Evolutionary conservation across 306 rosid species (phyloP), one percentile per base, ranked within the genome.

Genomic region (Sicyos edulis): DNA sequence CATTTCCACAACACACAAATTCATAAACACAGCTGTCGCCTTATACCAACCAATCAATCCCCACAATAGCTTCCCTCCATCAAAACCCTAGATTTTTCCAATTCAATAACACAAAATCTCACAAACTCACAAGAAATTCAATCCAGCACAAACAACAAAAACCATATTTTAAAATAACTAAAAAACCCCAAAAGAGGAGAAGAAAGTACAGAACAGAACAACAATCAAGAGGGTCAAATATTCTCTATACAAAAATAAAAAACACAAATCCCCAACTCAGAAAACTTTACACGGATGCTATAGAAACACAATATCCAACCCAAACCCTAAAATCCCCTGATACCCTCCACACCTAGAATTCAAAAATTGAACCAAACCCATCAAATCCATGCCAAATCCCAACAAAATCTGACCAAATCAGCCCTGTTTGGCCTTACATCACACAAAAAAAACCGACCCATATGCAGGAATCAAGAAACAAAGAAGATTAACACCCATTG

Each of bases 1-100:
- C 86, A 87, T 83, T 60, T 80, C 79, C 67, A 32, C 54, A 87
- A 83, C 70, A 82, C 78, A 87, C 86, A 87, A 88, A 80, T 81
- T 83, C 87, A 87, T 19, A 54, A 54, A 79, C 83, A 83, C 87
- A 89, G 85, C 88, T 82, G 57, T 53, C 74, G 81, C 84, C 77
- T 78, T 86, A 83, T 69, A 83, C 64, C n/a, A 50, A 14, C 11
- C 52, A 47, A 83, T 89, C 92, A 77, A 78, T 17, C 97, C 82
- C 96, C 93, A 85, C 92, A 89, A 75, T 89, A 92, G 86, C 96
- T 89, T 85, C 97, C 97, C 88, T 89, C 95, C 95, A 87, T 92
- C 96, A 92, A 89, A 87, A 76, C 90, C 96, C 97, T 92, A 87
- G 76, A 82, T 86, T 87, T 87, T 83, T 3, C 79, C 88, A 86